phyloP scores from a whole-genome alignment of 139 green algal genomes.

The Chlorella sp. region DNA sequence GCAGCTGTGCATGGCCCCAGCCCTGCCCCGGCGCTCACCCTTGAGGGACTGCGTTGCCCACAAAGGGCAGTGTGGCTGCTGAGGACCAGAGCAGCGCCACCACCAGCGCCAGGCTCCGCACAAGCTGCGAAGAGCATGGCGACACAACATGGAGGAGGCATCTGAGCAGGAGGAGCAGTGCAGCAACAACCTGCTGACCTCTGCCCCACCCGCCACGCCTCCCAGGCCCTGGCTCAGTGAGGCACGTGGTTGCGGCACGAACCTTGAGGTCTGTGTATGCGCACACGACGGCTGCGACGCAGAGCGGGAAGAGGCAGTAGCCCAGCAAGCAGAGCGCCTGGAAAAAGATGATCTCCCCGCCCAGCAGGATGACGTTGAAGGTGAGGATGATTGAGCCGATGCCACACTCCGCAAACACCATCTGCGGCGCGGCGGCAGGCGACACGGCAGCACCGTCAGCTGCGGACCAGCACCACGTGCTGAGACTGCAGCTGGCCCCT shows the following conservation, averaged over 20 bases:
- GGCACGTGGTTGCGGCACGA: too few relatives aligned
- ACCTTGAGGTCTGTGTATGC: conserved; percentile 16
- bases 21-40: conserved; percentile 25
- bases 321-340: conserved; percentile 86
- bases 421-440: conserved; percentile 30
- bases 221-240: too few relatives aligned
- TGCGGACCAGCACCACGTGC: background rate
- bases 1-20: too few relatives aligned
- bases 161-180: too few relatives aligned
- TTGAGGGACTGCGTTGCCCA: conserved; percentile 65
- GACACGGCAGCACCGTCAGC: background rate
- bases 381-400: conserved; percentile 90
- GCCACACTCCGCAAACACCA: conserved; percentile 85
- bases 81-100: conserved; percentile 68
- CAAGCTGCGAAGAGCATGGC: too few relatives aligned
- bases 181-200: too few relatives aligned
- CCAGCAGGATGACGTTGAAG: conserved; percentile 92
- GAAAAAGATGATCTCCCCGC: conserved; percentile 91
- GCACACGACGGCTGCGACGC: conserved; percentile 72
- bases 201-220: too few relatives aligned
- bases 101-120: conserved; percentile 36
- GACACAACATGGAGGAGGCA: too few relatives aligned
- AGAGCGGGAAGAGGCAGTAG: conserved; percentile 98
- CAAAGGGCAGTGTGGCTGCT: conserved; percentile 83
- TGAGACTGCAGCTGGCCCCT: background rate